These are phyloP conservation scores for Cyphellophora europaea DNA, from an alignment of 2,329 filamentous ascomycete genomes.

Conservation along the genomic window DNA sequence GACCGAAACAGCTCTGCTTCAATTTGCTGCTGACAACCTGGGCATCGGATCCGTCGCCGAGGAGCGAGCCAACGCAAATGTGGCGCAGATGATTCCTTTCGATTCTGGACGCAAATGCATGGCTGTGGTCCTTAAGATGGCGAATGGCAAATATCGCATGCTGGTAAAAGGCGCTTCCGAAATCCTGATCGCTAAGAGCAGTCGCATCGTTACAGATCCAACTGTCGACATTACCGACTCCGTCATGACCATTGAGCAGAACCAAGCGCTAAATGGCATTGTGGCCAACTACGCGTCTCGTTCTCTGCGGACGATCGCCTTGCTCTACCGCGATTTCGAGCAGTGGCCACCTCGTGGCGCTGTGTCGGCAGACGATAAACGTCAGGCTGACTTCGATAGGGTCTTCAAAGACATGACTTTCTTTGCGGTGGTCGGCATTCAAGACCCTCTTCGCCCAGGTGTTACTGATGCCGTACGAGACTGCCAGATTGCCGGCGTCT, in stretches of 20 bases:
- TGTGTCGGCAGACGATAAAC: conserved; percentile 46
- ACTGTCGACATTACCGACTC: conserved; percentile 46
- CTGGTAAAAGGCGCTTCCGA: conserved; percentile 45
- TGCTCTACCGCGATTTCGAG: conserved; percentile 76
- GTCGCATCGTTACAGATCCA: conserved; percentile 49
- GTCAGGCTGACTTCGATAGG: conserved; percentile 56
- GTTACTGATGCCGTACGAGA: conserved; percentile 64
- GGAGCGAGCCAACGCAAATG: conserved; percentile 52
- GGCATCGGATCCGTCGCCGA: conserved; percentile 53
- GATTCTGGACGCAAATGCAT: conserved; percentile 62
- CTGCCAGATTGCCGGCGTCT: conserved; percentile 67
- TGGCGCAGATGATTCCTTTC: conserved; percentile 47
- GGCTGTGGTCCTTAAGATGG: conserved; percentile 51
- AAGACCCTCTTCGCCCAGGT: conserved; percentile 67
- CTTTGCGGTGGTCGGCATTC: conserved; percentile 66
- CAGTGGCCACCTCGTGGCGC: conserved; percentile 68
- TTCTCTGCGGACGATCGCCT: conserved; percentile 74
- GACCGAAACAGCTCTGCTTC: conserved; percentile 66
- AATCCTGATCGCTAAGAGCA: conserved; percentile 37
- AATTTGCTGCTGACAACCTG: conserved; percentile 57
- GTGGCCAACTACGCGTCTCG: conserved; percentile 71
- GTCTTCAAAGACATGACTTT: conserved; percentile 60
- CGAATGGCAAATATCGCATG: conserved; percentile 48
- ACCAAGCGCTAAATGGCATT: conserved; percentile 51
- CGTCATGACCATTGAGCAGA: conserved; percentile 35